phyloP scores from a whole-genome alignment of 441 rosid species.

The Eutrema salsugineum region DNA sequence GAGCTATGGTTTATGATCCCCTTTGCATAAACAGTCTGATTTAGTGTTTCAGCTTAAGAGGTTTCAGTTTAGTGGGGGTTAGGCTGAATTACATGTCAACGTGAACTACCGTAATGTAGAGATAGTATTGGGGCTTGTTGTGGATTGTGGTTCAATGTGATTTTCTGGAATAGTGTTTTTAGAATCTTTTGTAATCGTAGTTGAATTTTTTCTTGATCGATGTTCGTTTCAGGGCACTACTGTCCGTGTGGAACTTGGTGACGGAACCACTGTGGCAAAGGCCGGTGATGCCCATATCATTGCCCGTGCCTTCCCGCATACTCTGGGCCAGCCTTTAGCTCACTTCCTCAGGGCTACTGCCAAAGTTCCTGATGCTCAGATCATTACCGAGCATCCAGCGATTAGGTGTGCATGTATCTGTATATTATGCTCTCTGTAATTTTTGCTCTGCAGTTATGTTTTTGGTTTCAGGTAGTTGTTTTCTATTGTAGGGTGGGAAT shows the following conservation, averaged over 20 bases:
- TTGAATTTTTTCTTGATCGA: background rate
- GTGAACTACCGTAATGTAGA: background rate
- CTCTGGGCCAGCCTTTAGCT: slow-evolving; percentile 91
- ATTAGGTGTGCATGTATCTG: slow-evolving; percentile 43
- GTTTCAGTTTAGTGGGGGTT: background rate
- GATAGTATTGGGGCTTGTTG: background rate
- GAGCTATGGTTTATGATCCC: background rate
- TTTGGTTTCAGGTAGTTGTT: background rate
- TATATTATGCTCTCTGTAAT: background rate
- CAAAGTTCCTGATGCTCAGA: slow-evolving; percentile 86
- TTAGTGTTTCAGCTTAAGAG: background rate
- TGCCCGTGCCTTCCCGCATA: slow-evolving; percentile 70
- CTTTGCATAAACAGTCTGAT: background rate
- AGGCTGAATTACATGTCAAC: background rate
- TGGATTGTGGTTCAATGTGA: background rate
- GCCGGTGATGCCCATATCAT: slow-evolving; percentile 70
- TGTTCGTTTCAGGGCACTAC: slow-evolving; percentile 68
- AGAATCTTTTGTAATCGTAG: background rate
- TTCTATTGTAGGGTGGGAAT: slow-evolving; percentile 77
- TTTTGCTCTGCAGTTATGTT: background rate
- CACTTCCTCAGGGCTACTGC: slow-evolving; percentile 89
- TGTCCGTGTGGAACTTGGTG: slow-evolving; percentile 95
- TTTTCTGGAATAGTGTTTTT: background rate
- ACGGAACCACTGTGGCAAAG: slow-evolving; percentile 66
- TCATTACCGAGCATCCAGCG: slow-evolving; percentile 84